phyloP scores from a whole-genome alignment of 768 basidiomycete genomes.

The Coprinopsis strossmayeri region DNA sequence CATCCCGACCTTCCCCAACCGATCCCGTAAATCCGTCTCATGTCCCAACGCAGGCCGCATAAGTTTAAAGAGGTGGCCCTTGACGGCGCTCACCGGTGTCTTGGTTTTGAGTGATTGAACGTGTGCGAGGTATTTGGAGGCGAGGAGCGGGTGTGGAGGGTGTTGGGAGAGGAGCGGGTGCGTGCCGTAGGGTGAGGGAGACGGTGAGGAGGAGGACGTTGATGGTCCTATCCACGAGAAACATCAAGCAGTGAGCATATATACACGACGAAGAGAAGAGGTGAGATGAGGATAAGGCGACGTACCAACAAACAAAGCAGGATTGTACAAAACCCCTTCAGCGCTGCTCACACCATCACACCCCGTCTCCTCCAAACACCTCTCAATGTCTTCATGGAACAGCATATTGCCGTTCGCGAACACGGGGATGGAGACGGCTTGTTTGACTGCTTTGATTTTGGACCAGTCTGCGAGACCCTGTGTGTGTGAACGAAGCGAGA shows the following conservation, averaged over 20 bases:
- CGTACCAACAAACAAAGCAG: conserved; percentile 55
- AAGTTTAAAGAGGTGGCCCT: conserved; percentile 91
- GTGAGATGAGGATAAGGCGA: conserved; percentile 13
- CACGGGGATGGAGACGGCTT: conserved; percentile 86
- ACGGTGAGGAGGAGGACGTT: conserved; percentile 14
- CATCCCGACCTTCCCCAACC: conserved; percentile 47
- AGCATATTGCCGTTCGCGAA: conserved; percentile 97
- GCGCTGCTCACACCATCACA: conserved; percentile 93
- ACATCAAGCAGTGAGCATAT: no score
- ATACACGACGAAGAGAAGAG: no score
- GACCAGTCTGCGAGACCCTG: conserved; percentile 86
- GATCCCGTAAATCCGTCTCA: conserved; percentile 68
- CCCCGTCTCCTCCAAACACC: conserved; percentile 78
- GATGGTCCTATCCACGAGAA: no score
- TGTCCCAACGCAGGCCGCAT: conserved; percentile 67
- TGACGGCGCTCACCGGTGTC: conserved; percentile 71
- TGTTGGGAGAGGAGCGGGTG: conserved; percentile 2
- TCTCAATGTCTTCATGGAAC: conserved; percentile 73
- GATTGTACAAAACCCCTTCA: conserved; percentile 92
- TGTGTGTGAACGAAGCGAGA: neutral
- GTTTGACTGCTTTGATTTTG: conserved; percentile 87
- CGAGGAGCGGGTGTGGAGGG: conserved; percentile 9
- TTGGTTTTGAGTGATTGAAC: conserved; percentile 63
- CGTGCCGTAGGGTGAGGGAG: neutral
- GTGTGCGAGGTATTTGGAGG: conserved; percentile 26